Evolutionary conservation across 2,329 filamentous ascomycete species (phyloP).

Genomic region (Penicillium sp.): DNA sequence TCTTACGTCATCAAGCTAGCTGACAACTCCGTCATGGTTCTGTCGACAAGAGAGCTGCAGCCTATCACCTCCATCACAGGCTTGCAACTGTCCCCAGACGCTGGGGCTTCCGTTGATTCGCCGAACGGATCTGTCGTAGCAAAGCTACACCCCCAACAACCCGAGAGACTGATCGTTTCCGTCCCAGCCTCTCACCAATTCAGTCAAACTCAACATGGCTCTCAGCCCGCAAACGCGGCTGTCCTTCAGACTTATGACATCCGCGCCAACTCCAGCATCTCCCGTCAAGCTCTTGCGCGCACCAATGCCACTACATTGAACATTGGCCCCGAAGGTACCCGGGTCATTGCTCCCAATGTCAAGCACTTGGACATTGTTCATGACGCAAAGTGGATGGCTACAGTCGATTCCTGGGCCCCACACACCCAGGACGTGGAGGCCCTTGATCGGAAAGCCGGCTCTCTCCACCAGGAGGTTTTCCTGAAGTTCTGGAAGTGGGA

Average conservation of each 20-base stretch:
- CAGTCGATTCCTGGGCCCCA: constrained; percentile 87
- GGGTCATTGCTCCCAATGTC: constrained; percentile 76
- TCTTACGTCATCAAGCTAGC: constrained; percentile 83
- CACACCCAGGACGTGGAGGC: constrained; percentile 67
- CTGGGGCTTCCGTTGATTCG: constrained; percentile 53
- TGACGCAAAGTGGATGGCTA: constrained; percentile 87
- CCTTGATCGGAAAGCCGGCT: constrained; percentile 41
- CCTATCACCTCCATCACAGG: constrained; percentile 83
- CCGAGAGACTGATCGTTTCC: constrained; percentile 67
- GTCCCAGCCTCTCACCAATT: constrained; percentile 58
- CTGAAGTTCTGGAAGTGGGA: constrained; percentile 87
- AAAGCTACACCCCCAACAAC: constrained; percentile 62
- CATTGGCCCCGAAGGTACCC: constrained; percentile 68
- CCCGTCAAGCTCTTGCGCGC: constrained; percentile 84
- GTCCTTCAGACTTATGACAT: constrained; percentile 82
- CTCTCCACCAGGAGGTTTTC: constrained; percentile 63
- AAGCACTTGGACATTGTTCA: constrained; percentile 72
- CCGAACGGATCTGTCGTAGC: constrained; percentile 45
- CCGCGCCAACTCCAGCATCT: constrained; percentile 72
- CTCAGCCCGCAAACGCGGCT: constrained; percentile 54
- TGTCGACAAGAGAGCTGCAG: constrained; percentile 86
- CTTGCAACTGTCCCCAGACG: constrained; percentile 61
- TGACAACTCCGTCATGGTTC: constrained; percentile 87
- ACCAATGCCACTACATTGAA: constrained; percentile 85
- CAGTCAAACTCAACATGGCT: constrained; percentile 31